Percentiles rank a stretch among this genome's conserved stretches.
Conservation (phyloP, 2,329 filamentous ascomycete species). For the Xylaria arbuscula region DNA sequence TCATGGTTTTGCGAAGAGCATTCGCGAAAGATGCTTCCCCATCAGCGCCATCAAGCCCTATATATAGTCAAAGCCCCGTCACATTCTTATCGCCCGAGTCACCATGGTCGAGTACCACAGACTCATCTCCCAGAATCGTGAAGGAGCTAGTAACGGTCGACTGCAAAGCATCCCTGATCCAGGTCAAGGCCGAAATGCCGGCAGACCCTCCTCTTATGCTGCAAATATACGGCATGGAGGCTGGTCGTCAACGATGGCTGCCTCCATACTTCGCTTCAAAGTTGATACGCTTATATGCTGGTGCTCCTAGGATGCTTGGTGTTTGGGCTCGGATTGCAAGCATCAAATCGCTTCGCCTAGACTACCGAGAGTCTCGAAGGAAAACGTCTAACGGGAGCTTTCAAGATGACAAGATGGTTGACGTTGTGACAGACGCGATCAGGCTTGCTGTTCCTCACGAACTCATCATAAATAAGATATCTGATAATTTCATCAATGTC, state of each 20-base stretch:
- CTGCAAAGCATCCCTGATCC: slow-evolving; percentile 81
- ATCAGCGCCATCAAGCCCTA: slow-evolving; percentile 44
- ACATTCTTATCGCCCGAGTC: slow-evolving; percentile 47
- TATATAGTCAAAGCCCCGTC: slow-evolving; percentile 53
- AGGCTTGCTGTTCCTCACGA: slow-evolving; percentile 91
- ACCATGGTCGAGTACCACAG: slow-evolving; percentile 47
- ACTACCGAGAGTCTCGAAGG: slow-evolving; percentile 80
- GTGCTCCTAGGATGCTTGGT: slow-evolving; percentile 82
- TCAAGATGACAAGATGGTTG: slow-evolving; percentile 82
- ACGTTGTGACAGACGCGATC: slow-evolving; percentile 86
- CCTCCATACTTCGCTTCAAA: slow-evolving; percentile 82
- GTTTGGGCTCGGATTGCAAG: slow-evolving; percentile 90
- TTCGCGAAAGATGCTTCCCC: slow-evolving; percentile 64
- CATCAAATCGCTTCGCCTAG: slow-evolving; percentile 82
- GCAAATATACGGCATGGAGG: slow-evolving; percentile 84
- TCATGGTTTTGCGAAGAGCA: slow-evolving; percentile 77
- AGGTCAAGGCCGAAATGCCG: slow-evolving; percentile 90
- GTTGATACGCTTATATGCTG: slow-evolving; percentile 85
- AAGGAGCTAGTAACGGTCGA: slow-evolving; percentile 83
- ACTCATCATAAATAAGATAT: slow-evolving; percentile 86
- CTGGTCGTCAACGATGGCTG: slow-evolving; percentile 87
- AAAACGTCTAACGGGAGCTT: slow-evolving; percentile 70
- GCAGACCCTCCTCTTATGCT: slow-evolving; percentile 91
- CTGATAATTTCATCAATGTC: slow-evolving; percentile 93
- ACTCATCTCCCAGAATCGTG: slow-evolving; percentile 50